Base-by-base conservation (phyloP, 2,329 filamentous ascomycete genomes). In the Colletotrichum shisoi region DNA sequence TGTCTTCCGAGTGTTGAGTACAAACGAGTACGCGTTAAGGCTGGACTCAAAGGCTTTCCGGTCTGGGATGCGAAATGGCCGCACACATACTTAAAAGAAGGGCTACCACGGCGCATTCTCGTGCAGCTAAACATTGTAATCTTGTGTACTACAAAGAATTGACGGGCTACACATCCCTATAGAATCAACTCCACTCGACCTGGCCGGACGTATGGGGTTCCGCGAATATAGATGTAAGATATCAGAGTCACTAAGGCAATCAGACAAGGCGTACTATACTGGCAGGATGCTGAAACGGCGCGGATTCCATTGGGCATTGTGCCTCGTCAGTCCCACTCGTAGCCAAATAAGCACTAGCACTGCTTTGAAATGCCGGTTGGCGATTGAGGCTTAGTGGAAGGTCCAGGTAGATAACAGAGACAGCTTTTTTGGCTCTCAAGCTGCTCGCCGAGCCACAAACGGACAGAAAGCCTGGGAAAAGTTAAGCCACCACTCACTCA, bases 101-200 rank as follows among this genome's bases (percentile, higher is more conserved):
- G 19, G 49, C 44, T 21, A 58, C 34, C 34, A 62, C 63, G 37
- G 51, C 17, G 51, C 39, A 56, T 49, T 46, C 21, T 21, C 34
- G 42, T 24, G 37, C 57, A 52, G 27, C 37, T 44, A n/a, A 39
- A 19, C 17, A 51, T 51, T 51, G 44, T 34, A 42, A 62, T 44
- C 27, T 27, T 37, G 19, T 66, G 44, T 66, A 66, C 44, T 49
- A 51, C 51, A 42, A 44, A 51, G 45, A 21, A 48, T 53, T 65
- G 17, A 62, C 15, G 4, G 31, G 57, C 46, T 27, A 49, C 21
- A 45, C 24, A 51, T 59, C 51, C 44, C 58, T 17, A 54, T 62
- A 66, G 63, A 62, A 56, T 27, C 15, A 56, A 66, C 58, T 62
- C 63, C 51, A 42, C 58, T 66, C 63, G 63, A 62, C 37, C 58